These are phyloP conservation scores for Cryptococcus sp. DNA, from an alignment of 1,284 basidiomycete genomes.

Conservation along the genomic window DNA sequence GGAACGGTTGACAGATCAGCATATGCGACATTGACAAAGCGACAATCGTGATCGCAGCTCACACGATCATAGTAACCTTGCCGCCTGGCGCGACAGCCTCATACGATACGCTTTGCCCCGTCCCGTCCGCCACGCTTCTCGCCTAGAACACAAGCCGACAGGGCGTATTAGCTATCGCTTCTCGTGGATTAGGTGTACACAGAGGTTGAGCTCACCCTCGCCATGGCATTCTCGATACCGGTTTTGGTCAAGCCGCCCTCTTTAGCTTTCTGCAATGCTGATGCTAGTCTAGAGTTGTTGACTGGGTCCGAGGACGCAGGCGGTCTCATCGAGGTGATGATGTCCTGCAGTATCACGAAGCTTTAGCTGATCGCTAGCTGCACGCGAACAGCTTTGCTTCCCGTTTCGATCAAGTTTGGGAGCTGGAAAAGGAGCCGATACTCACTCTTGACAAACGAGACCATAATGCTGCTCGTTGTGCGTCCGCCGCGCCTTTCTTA, in stretches of 20 bases:
- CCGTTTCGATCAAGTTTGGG: too few species aligned
- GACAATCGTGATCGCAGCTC: constrained; percentile 41
- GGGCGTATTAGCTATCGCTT: not conserved
- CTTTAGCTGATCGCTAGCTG: too few species aligned
- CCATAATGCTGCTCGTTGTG: constrained; percentile 64
- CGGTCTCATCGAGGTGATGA: constrained; percentile 65
- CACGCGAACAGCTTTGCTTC: too few species aligned
- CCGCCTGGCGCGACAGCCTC: constrained; percentile 69
- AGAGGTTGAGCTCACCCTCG: constrained; percentile 57
- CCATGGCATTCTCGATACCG: constrained; percentile 71
- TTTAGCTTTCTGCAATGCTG: constrained; percentile 64
- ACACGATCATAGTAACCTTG: constrained; percentile 74
- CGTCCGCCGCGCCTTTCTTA: constrained; percentile 72
- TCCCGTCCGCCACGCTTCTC: constrained; percentile 33
- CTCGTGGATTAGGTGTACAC: not conserved
- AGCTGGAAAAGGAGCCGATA: not conserved
- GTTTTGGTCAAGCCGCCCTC: constrained; percentile 72
- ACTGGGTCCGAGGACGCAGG: constrained; percentile 68
- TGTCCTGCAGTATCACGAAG: constrained; percentile 60
- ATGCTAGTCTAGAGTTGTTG: constrained; percentile 65
- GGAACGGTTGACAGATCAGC: not conserved
- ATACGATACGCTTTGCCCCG: constrained; percentile 58
- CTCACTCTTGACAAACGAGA: constrained; percentile 64
- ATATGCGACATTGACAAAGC: too few species aligned
- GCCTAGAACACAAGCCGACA: constrained; percentile 22